Evolutionary conservation across 2,329 filamentous ascomycete genomes (phyloP).

Genomic region (Penicillium sp.): DNA sequence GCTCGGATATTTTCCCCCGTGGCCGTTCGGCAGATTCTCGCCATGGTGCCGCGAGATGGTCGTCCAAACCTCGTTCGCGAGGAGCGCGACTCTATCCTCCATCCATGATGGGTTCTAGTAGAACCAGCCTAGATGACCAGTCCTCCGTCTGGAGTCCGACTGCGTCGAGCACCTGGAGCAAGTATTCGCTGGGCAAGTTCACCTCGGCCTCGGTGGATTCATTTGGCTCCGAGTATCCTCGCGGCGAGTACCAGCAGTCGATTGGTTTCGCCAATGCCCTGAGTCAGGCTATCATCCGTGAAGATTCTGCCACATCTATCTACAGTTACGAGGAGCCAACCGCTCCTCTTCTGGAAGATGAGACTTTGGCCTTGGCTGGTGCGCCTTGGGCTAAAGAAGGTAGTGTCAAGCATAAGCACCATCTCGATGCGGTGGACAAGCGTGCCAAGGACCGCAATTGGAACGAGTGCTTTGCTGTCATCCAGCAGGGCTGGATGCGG

Average conservation of each 20-base stretch:
- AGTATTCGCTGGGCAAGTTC: constrained; percentile 86
- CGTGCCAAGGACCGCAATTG: constrained; percentile 93
- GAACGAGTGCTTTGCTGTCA: constrained; percentile 93
- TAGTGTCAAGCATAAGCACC: constrained; percentile 93
- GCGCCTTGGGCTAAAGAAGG: constrained; percentile 99
- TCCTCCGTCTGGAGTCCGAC: constrained; percentile 92
- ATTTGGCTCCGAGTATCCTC: constrained; percentile 75
- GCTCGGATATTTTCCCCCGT: constrained; percentile 76
- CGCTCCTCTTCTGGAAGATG: constrained; percentile 81
- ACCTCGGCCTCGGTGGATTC: constrained; percentile 93
- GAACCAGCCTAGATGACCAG: constrained; percentile 91
- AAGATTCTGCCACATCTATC: constrained; percentile 64
- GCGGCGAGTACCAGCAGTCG: constrained; percentile 88
- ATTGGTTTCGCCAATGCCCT: constrained; percentile 97
- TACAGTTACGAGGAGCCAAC: constrained; percentile 64
- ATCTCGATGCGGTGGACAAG: constrained; percentile 88
- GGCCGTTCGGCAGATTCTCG: constrained; percentile 73
- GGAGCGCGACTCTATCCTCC: constrained; percentile 72
- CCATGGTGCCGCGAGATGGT: constrained; percentile 73
- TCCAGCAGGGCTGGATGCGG: constrained; percentile 92
- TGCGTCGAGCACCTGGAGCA: constrained; percentile 92
- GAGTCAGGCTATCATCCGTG: constrained; percentile 94
- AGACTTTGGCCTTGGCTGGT: constrained; percentile 86
- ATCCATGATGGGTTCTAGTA: constrained; percentile 84
- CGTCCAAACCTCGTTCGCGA: constrained; percentile 83